These are phyloP conservation scores for Magnaporthiopsis incrustans DNA, from an alignment of 2,329 filamentous ascomycete species.

Conservation along the genomic window DNA sequence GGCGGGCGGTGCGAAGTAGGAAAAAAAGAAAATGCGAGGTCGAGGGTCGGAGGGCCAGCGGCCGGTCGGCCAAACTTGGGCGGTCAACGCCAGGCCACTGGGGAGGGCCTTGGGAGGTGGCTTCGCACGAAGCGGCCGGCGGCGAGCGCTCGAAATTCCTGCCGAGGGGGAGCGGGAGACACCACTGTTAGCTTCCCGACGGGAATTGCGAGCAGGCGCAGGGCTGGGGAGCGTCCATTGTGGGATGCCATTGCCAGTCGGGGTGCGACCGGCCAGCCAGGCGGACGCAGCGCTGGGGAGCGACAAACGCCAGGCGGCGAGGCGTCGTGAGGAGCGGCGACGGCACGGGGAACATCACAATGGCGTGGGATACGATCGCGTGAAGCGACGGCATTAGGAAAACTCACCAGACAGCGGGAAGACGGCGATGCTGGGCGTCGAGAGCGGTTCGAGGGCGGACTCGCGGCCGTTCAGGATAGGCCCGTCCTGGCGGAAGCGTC, in stretches of 20 bases:
- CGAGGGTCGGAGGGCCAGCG: neutral
- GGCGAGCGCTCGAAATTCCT: neutral
- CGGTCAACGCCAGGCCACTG: conserved; percentile 4
- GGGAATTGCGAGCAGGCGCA: neutral
- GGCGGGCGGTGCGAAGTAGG: neutral
- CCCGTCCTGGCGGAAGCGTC: neutral
- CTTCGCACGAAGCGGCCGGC: neutral
- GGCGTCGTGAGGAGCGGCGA: neutral
- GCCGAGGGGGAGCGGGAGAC: neutral
- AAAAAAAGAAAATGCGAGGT: neutral
- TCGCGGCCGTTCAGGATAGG: neutral
- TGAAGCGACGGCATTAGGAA: conserved; percentile 19
- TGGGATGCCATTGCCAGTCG: neutral
- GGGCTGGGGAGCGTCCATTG: neutral
- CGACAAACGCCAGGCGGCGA: neutral
- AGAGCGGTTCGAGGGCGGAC: conserved; percentile 14
- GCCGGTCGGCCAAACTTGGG: conserved; percentile 2
- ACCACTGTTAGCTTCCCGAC: neutral
- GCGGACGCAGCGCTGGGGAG: neutral
- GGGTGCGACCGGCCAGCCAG: neutral
- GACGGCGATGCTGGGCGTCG: conserved; percentile 23
- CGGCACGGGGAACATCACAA: neutral
- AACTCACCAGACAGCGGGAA: conserved; percentile 28
- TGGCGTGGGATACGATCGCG: conserved; percentile 26
- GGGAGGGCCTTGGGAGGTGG: neutral